Conservation (phyloP, 1,139 yeast species). For the Pichia terricola region DNA sequence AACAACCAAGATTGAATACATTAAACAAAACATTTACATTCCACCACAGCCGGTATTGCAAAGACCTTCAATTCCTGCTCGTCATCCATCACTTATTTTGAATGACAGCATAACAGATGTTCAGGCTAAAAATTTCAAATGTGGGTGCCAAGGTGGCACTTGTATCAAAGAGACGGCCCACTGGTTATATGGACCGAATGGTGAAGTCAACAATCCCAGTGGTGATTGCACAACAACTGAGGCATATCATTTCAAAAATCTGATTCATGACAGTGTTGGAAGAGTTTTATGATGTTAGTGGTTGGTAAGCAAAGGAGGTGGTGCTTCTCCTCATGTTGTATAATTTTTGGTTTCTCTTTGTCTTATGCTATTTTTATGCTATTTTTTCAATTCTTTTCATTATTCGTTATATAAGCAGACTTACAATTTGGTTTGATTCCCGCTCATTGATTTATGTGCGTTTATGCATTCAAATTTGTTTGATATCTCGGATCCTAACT, state of each 20-base stretch:
- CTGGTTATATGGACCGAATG: constrained; percentile 32
- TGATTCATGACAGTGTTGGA: constrained; percentile 20
- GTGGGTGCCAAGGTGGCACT: constrained; percentile 39
- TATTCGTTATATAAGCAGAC: too few relatives aligned
- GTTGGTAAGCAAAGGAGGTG: too few relatives aligned
- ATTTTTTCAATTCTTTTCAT: too few relatives aligned
- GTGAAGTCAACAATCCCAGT: constrained; percentile 20
- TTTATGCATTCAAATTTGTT: too few relatives aligned
- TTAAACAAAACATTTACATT: constrained; percentile 35
- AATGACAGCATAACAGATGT: constrained; percentile 36
- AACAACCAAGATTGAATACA: constrained; percentile 28
- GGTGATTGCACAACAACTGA: constrained; percentile 21
- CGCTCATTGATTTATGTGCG: too few relatives aligned
- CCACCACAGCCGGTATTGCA: constrained; percentile 25
- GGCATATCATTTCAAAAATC: constrained; percentile 18
- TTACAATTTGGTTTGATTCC: too few relatives aligned
- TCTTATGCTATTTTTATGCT: too few relatives aligned
- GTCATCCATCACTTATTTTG: constrained; percentile 40
- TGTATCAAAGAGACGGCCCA: constrained; percentile 37
- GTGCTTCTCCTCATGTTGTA: too few relatives aligned
- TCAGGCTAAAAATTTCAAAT: constrained; percentile 30
- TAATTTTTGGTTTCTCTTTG: too few relatives aligned
- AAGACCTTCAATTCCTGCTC: constrained; percentile 29
- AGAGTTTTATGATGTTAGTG: constrained; percentile 15
- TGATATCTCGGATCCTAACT: too few relatives aligned